These are phyloP conservation scores for Lentinula detonsa DNA, from an alignment of 768 basidiomycete genomes.

Conservation along the genomic window DNA sequence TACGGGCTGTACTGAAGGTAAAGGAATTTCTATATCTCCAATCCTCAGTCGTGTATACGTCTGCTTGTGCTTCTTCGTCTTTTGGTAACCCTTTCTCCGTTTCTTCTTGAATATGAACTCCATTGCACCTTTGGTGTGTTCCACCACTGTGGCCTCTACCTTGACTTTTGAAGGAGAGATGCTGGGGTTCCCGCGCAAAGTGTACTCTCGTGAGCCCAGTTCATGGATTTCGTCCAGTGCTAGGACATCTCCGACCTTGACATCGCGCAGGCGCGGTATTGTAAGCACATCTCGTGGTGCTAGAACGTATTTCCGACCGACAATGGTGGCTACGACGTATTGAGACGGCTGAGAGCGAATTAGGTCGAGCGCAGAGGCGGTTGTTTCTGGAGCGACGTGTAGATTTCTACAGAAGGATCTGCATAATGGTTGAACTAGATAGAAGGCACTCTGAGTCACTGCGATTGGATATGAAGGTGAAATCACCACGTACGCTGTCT, in stretches of 20 bases:
- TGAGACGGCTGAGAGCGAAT: conserved; percentile 89
- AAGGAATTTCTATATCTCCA: conserved; percentile 60
- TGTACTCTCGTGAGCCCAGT: conserved; percentile 93
- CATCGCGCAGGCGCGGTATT: conserved; percentile 83
- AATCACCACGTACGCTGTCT: conserved; percentile 3
- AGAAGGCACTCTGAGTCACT: background rate
- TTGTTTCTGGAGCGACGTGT: conserved; percentile 26
- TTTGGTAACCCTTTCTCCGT: conserved; percentile 95
- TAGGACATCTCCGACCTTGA: conserved; percentile 81
- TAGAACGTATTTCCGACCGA: conserved; percentile 83
- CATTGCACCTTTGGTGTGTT: conserved; percentile 95
- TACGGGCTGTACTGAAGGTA: conserved; percentile 8
- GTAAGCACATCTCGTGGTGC: conserved; percentile 91
- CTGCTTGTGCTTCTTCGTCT: conserved; percentile 90
- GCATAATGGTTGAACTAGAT: background rate
- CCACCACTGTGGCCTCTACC: conserved; percentile 88
- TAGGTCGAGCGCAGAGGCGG: conserved; percentile 65
- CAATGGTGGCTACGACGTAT: conserved; percentile 87
- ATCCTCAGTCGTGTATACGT: conserved; percentile 93
- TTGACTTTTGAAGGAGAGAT: conserved; percentile 62
- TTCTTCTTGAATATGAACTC: conserved; percentile 95
- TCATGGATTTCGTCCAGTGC: conserved; percentile 84
- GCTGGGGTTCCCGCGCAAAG: conserved; percentile 72
- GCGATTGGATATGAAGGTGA: background rate
- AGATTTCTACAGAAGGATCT: conserved; percentile 14